Base-by-base conservation (phyloP, 148 eudicot species). In the Rhododendron williamsianum region DNA sequence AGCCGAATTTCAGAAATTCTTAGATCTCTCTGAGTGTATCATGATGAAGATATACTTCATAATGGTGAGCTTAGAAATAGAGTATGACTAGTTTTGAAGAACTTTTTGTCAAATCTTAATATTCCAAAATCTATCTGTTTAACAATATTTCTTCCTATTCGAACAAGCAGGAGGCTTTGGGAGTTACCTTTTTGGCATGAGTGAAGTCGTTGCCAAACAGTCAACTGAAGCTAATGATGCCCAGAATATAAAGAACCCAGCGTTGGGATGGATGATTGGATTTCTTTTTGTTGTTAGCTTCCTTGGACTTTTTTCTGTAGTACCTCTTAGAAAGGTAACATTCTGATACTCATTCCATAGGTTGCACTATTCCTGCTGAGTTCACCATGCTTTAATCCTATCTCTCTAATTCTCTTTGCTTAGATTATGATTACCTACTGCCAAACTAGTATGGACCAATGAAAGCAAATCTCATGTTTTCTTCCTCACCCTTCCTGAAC, bases 201-300 rank as follows among this genome's bases (percentile, higher is more conserved):
- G 95, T 80, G 93, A 91, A 74, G 69, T 58, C 63, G 5, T 95
- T 74, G 94, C 98, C n/a, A 91, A 89, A 46, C 93, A 90, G 43
- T 86, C 93, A 16, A 88, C 88, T 63, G 93, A 89, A 60, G 93
- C 83, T 25, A 82, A 72, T 71, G 58, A 10, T 83, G 80, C 89
- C 78, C 83, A 35, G 69, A 92, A 93, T 87, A 81, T 92, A 51
- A 96, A 94, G 88, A 87, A 91, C 81, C 98, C 95, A 0, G 27
- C 83, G 1, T 76, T 93, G 38, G 89, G 88, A 72, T 94, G 98
- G 98, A 90, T 96, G 93, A 92, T 96, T 36, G 98, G 91, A 16
- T 96, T 96, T 89, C 93, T 96, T 8, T 92, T 96, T 82, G 90
- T 93, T 84, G 98, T 96, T 78, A 96, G 98, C 89, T 96, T 94